These are phyloP conservation scores for Candida berthetii DNA, from an alignment of 805 yeast species.

Conservation along the genomic window DNA sequence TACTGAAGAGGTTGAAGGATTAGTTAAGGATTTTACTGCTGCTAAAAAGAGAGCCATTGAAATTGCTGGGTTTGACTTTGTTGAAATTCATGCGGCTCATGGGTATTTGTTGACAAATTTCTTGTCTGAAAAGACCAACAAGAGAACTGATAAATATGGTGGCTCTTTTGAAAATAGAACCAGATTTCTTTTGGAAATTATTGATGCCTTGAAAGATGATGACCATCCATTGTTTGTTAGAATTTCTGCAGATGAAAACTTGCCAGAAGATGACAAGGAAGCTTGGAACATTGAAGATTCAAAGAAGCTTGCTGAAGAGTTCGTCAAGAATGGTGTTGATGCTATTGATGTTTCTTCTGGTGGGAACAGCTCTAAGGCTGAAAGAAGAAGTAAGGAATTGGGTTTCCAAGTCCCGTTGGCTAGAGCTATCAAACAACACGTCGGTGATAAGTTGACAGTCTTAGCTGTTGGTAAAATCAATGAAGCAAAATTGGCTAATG, in stretches of 20 bases:
- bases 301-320: slow-evolving; percentile 28
- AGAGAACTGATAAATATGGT: slow-evolving; percentile 54
- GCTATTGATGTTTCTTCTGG: slow-evolving; percentile 52
- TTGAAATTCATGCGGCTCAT: slow-evolving; percentile 59
- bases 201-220: slow-evolving; percentile 36
- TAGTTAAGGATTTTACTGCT: slow-evolving; percentile 34
- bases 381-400: slow-evolving; percentile 17
- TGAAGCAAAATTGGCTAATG: slow-evolving; percentile 29
- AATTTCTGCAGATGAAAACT: slow-evolving; percentile 38
- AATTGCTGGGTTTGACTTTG: slow-evolving; percentile 48
- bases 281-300: slow-evolving; percentile 42
- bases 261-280: slow-evolving; percentile 19
- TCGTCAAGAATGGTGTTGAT: slow-evolving; percentile 41
- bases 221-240: slow-evolving; percentile 41
- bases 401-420: slow-evolving; percentile 36
- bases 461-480: slow-evolving; percentile 42
- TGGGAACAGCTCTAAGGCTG: slow-evolving; percentile 32
- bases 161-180: slow-evolving; percentile 52
- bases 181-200: slow-evolving; percentile 39
- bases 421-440: slow-evolving; percentile 32
- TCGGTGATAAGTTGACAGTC: slow-evolving; percentile 35
- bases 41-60: slow-evolving; percentile 46
- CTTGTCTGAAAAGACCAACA: slow-evolving; percentile 35
- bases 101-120: slow-evolving; percentile 49
- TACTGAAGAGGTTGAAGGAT: slow-evolving; percentile 29